Evolutionary conservation across 345 rosid genomes (phyloP).

Genomic region (Brassica juncea): DNA sequence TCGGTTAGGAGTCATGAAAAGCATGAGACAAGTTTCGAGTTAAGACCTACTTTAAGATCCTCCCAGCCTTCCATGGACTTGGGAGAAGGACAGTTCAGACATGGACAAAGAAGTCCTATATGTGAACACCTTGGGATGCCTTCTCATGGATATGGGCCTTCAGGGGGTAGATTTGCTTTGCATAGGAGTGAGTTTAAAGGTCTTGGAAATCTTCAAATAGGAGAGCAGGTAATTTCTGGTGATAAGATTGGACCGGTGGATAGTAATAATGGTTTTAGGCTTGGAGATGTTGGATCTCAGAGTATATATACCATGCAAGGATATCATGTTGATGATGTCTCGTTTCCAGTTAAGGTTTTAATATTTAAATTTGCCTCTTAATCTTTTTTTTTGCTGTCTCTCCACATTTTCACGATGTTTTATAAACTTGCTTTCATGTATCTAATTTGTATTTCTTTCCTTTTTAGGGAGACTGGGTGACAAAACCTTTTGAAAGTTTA

Average conservation of each 20-base stretch:
- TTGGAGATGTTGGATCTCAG: conserved; percentile 55
- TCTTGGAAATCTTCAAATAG: not conserved
- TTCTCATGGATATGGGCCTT: not conserved
- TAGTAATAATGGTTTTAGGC: conserved; percentile 38
- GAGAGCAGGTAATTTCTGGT: not conserved
- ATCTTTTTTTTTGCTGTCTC: not conserved
- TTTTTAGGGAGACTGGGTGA: conserved; percentile 54
- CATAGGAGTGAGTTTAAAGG: conserved; percentile 1
- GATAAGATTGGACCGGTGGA: not conserved
- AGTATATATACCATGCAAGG: conserved; percentile 53
- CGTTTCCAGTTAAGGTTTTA: conserved; percentile 26
- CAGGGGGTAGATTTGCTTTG: not conserved
- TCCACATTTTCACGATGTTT: not conserved
- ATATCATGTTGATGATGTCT: conserved; percentile 26
- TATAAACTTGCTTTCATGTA: not conserved
- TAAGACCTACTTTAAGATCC: not conserved
- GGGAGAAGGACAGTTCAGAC: not conserved
- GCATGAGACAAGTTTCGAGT: not conserved
- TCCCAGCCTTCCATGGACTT: not conserved
- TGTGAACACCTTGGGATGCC: not conserved
- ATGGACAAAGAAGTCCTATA: not conserved
- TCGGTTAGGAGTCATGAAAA: not conserved
- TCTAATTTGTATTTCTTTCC: not conserved
- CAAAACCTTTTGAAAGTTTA: conserved; percentile 55
- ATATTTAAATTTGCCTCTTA: not conserved